Evolutionary conservation across 768 basidiomycete genomes (phyloP).

Genomic region (Psilocybe cyanescens): DNA sequence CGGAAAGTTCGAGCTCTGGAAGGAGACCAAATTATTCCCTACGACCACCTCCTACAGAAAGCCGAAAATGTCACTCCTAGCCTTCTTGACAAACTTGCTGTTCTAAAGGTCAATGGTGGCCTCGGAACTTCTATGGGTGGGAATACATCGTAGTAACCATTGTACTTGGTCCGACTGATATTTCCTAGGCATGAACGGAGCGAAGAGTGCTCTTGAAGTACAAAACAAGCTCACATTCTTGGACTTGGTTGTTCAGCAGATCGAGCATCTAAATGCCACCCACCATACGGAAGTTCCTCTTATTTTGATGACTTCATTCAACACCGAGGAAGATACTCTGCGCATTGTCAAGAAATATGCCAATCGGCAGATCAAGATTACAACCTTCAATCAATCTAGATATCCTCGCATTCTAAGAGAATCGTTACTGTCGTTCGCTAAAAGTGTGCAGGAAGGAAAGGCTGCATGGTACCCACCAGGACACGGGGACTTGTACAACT

Average conservation of each 20-base stretch:
- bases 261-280: slow-evolving; percentile 81
- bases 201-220: slow-evolving; percentile 86
- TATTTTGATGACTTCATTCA: slow-evolving; percentile 93
- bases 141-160: slow-evolving; percentile 17
- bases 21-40: slow-evolving; percentile 71
- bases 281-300: slow-evolving; percentile 80
- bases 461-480: slow-evolving; percentile 89
- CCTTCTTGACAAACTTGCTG: slow-evolving; percentile 75
- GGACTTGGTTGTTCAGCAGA: slow-evolving; percentile 83
- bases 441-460: slow-evolving; percentile 68
- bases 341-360: slow-evolving; percentile 88
- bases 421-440: slow-evolving; percentile 73
- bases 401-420: slow-evolving; percentile 86
- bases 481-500: slow-evolving; percentile 93
- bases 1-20: slow-evolving; percentile 72
- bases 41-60: slow-evolving; percentile 53
- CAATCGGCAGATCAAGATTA: slow-evolving; percentile 82
- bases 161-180: slow-evolving; percentile 34
- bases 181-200: slow-evolving; percentile 61
- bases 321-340: slow-evolving; percentile 87
- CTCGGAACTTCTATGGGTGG: slow-evolving; percentile 81
- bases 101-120: slow-evolving; percentile 90
- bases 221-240: slow-evolving; percentile 89
- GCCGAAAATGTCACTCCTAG: slow-evolving; percentile 47
- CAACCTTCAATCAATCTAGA: slow-evolving; percentile 81